These are phyloP conservation scores for Filobasidium uniguttulatum DNA, from an alignment of 1,284 basidiomycete species.

Conservation along the genomic window DNA sequence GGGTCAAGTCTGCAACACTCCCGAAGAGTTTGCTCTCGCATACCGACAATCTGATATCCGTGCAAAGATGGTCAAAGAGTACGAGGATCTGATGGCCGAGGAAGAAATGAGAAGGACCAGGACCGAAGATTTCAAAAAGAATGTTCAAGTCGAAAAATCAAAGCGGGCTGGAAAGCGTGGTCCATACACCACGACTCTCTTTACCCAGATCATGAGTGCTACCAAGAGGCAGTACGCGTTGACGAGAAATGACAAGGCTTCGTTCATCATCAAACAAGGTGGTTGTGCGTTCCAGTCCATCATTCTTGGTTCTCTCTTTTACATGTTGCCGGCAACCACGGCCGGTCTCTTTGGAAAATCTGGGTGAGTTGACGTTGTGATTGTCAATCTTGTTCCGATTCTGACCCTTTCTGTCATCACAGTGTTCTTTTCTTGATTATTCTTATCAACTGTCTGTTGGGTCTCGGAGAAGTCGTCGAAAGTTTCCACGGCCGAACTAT, in stretches of 20 bases:
- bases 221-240: conserved; percentile 7
- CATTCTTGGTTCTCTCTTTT: conserved; percentile 65
- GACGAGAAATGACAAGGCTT: conserved; percentile 8
- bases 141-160: conserved; percentile 1
- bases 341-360: conserved; percentile 7
- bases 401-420: neutral
- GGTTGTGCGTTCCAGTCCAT: conserved; percentile 43
- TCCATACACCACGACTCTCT: conserved; percentile 3
- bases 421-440: conserved; percentile 10
- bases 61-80: conserved; percentile 1
- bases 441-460: conserved; percentile 5
- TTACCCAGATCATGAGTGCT: conserved; percentile 4
- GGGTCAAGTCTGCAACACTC: conserved; percentile 44
- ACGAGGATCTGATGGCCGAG: conserved; percentile 2
- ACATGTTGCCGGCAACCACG: conserved; percentile 40
- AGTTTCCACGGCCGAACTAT: conserved; percentile 12
- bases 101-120: neutral
- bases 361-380: neutral
- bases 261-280: conserved; percentile 7
- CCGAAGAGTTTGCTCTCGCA: conserved; percentile 44
- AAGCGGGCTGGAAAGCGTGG: conserved; percentile 1
- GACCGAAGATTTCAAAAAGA: conserved; percentile 9
- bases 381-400: neutral
- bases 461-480: conserved; percentile 8
- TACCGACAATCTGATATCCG: conserved; percentile 1